These are phyloP conservation scores for Rosa lucieae DNA, from an alignment of 306 rosid species.

Conservation along the genomic window DNA sequence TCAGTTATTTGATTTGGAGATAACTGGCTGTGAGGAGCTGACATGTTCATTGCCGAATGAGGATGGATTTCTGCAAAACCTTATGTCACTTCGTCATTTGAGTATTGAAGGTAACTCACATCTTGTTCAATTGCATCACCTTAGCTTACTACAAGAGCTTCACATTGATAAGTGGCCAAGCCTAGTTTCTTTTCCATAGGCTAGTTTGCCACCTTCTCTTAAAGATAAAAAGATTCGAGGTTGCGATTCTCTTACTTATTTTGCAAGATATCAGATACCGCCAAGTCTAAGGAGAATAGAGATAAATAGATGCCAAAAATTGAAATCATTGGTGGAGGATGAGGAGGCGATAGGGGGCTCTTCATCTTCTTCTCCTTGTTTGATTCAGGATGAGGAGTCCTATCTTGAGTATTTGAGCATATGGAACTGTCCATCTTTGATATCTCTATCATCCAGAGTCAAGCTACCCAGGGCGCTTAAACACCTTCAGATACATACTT, in stretches of 20 bases:
- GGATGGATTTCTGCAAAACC: neutral
- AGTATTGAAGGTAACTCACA: neutral
- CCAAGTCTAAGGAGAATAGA: neutral
- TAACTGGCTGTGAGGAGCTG: neutral
- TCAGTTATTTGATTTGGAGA: neutral
- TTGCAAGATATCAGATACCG: neutral
- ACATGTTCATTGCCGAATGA: neutral
- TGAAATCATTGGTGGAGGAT: neutral
- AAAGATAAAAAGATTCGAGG: neutral
- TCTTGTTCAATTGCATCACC: neutral
- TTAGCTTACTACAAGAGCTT: neutral
- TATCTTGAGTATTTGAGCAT: constrained; percentile 28
- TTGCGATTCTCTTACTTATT: neutral
- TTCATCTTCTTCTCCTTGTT: neutral
- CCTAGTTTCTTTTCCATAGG: neutral
- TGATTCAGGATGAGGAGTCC: neutral
- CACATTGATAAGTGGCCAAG: neutral
- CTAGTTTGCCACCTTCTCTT: neutral
- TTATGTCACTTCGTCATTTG: neutral
- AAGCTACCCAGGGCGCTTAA: constrained; percentile 19
- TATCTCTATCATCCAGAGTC: constrained; percentile 28
- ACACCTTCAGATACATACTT: constrained; percentile 12
- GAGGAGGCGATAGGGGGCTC: neutral
- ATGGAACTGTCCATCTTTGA: constrained; percentile 33
- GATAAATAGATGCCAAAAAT: neutral